Evolutionary conservation across 2,329 filamentous ascomycete species (phyloP).

Genomic region (Gnomoniopsis sp.): DNA sequence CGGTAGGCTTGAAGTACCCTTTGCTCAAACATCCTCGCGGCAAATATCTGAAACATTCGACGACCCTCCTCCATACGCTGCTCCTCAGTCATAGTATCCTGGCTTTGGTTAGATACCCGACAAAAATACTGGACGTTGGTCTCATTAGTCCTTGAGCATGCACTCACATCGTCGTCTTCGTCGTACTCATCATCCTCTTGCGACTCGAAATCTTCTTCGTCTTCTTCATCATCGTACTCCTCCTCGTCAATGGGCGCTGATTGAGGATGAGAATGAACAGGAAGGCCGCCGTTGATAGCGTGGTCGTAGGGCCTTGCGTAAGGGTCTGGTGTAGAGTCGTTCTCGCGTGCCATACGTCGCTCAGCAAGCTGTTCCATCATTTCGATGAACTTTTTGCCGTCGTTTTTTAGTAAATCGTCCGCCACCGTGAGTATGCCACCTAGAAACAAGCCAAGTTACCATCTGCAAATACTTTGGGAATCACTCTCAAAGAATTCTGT

Average conservation of each 20-base stretch:
- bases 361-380: conserved; percentile 99
- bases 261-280: conserved; percentile 69
- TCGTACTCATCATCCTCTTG: conserved; percentile 63
- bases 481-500: neutral
- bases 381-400: conserved; percentile 99
- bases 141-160: too few species aligned
- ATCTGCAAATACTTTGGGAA: conserved; percentile 25
- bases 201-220: conserved; percentile 60
- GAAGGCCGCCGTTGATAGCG: conserved; percentile 55
- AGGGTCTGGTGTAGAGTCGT: conserved; percentile 68
- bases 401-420: conserved; percentile 97
- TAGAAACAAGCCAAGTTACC: conserved; percentile 38
- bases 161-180: conserved; percentile 64
- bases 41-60: conserved; percentile 99
- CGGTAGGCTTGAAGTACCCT: conserved; percentile 94
- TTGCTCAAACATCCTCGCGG: conserved; percentile 98
- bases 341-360: conserved; percentile 93
- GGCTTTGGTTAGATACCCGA: conserved; percentile 35
- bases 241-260: conserved; percentile 66
- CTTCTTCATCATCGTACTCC: conserved; percentile 40
- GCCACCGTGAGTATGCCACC: conserved; percentile 98
- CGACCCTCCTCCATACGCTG: conserved; percentile 98
- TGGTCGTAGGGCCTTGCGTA: conserved; percentile 17
- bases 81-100: conserved; percentile 97
- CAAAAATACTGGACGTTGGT: neutral